These are phyloP conservation scores for Bryoerythrophyllum caledonicum DNA, from an alignment of 225 moss, liverwort and hornwort species.

Conservation along the genomic window DNA sequence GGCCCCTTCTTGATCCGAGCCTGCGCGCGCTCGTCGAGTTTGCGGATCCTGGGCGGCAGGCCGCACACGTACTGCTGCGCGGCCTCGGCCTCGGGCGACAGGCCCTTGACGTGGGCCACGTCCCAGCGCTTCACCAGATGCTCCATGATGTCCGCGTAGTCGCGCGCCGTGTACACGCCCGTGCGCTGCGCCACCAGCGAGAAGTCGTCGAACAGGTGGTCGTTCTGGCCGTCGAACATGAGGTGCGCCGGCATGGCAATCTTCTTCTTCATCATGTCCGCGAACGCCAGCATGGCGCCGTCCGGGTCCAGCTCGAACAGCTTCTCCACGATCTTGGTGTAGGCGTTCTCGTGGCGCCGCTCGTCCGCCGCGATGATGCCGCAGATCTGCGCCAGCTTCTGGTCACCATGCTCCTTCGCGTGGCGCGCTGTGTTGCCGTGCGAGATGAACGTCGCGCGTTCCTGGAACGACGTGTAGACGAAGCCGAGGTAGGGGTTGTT, in stretches of 20 bases:
- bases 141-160: constrained; percentile 76
- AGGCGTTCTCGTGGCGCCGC: constrained; percentile 73
- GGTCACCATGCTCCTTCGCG: constrained; percentile 69
- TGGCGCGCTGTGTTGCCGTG: constrained; percentile 92
- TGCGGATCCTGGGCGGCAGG: constrained; percentile 72
- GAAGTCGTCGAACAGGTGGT: constrained; percentile 61
- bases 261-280: constrained; percentile 84
- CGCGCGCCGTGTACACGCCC: constrained; percentile 79
- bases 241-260: constrained; percentile 89
- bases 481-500: constrained; percentile 78
- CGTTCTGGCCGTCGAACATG: constrained; percentile 77
- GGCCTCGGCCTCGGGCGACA: constrained; percentile 55
- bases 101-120: constrained; percentile 49
- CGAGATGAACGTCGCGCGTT: constrained; percentile 83
- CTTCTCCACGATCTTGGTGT: constrained; percentile 78
- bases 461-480: constrained; percentile 74
- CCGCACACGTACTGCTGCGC: constrained; percentile 76
- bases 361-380: constrained; percentile 74
- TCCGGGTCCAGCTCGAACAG: constrained; percentile 68
- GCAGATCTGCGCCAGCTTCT: constrained; percentile 65
- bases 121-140: constrained; percentile 41
- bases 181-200: constrained; percentile 74
- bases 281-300: constrained; percentile 71
- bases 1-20: constrained; percentile 60
- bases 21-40: constrained; percentile 65